Evolutionary conservation across 2,329 filamentous ascomycete genomes (phyloP).

Genomic region (Fusarium devonianum): DNA sequence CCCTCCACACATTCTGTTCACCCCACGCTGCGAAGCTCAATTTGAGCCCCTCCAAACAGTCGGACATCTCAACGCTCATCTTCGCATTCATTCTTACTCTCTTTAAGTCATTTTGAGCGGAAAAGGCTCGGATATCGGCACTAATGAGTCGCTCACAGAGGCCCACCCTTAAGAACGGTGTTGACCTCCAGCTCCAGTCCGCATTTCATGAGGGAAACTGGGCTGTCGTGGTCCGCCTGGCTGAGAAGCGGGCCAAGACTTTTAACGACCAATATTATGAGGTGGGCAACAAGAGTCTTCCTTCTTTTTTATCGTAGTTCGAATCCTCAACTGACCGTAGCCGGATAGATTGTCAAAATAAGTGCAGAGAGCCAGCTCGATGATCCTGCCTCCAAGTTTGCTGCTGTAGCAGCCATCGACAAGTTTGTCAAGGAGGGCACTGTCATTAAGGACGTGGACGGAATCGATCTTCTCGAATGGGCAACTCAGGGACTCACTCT

Average conservation of each 20-base stretch:
- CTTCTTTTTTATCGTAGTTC: neutral
- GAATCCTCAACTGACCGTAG: slow-evolving; percentile 9
- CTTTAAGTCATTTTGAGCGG: slow-evolving; percentile 18
- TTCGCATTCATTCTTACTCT: slow-evolving; percentile 14
- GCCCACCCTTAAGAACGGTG: slow-evolving; percentile 55
- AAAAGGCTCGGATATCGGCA: slow-evolving; percentile 13
- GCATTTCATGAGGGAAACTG: slow-evolving; percentile 64
- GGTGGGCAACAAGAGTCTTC: slow-evolving; percentile 45
- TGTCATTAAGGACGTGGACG: slow-evolving; percentile 57
- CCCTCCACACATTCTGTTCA: slow-evolving; percentile 20
- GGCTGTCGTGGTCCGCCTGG: slow-evolving; percentile 58
- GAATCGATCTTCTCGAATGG: slow-evolving; percentile 63
- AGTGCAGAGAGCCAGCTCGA: slow-evolving; percentile 62
- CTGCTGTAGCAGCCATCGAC: slow-evolving; percentile 54
- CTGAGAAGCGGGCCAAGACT: slow-evolving; percentile 58
- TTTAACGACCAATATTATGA: slow-evolving; percentile 64
- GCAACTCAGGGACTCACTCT: slow-evolving; percentile 51
- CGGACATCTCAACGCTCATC: slow-evolving; percentile 26
- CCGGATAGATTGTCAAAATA: slow-evolving; percentile 53
- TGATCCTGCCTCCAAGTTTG: slow-evolving; percentile 54
- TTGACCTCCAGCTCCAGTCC: slow-evolving; percentile 62
- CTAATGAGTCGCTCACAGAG: slow-evolving; percentile 47
- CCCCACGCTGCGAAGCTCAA: slow-evolving; percentile 28
- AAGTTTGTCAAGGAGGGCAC: slow-evolving; percentile 56
- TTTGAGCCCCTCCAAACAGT: slow-evolving; percentile 34